A percentile compares a stretch with the other conserved stretches of the same genome.
These are phyloP conservation scores for Dalechampia spathulata DNA, from an alignment of 441 rosid species.

Conservation along the genomic window DNA sequence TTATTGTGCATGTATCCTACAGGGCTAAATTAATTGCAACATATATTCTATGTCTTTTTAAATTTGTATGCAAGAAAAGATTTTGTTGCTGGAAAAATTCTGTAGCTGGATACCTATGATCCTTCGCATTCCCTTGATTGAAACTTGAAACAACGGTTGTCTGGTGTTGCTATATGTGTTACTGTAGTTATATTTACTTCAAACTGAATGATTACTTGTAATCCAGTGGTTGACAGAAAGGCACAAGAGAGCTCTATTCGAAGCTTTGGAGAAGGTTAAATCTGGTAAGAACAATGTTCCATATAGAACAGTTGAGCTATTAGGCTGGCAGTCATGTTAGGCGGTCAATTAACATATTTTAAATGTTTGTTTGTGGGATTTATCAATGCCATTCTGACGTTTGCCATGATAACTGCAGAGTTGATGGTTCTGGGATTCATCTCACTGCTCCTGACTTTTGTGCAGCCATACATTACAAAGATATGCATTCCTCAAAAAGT, in stretches of 20 bases:
- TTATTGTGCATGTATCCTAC: background rate
- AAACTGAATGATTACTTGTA: constrained; percentile 1
- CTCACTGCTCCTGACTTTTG: constrained; percentile 75
- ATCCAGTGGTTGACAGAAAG: constrained; percentile 68
- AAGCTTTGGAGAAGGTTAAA: constrained; percentile 90
- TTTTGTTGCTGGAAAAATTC: background rate
- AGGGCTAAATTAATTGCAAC: background rate
- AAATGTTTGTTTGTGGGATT: background rate
- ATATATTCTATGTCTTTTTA: background rate
- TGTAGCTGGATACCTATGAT: background rate
- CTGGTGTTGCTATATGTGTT: background rate
- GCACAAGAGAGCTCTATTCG: constrained; percentile 75
- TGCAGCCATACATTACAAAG: constrained; percentile 45
- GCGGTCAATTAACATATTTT: too few species aligned
- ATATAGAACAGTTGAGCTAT: background rate
- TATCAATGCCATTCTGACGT: background rate
- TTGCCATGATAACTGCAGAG: constrained; percentile 46
- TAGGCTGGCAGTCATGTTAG: too few species aligned
- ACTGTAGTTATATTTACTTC: background rate
- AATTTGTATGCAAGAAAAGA: background rate
- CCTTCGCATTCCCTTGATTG: too few species aligned
- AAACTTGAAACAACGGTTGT: too few species aligned
- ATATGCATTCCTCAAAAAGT: constrained; percentile 60
- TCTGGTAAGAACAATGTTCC: constrained; percentile 38
- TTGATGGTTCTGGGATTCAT: constrained; percentile 92